phyloP scores from a whole-genome alignment of 495 filamentous ascomycete species.

The Aspergillus funiculosus region DNA sequence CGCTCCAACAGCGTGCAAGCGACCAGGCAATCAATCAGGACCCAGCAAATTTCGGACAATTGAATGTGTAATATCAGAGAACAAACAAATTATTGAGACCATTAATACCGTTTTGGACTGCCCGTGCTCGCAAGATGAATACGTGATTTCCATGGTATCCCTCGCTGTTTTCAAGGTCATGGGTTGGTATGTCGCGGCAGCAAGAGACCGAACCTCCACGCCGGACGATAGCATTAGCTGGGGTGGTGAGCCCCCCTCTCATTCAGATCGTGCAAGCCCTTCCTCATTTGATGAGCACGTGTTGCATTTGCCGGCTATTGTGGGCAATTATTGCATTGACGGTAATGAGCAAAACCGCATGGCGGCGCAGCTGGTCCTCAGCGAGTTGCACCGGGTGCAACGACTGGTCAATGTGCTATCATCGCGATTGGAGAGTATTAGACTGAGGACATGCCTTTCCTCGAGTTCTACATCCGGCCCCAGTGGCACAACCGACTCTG shows the following conservation, averaged over 20 bases:
- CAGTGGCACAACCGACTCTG: background rate
- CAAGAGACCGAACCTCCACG: background rate
- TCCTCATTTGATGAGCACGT: slow-evolving; percentile 3
- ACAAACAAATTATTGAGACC: slow-evolving; percentile 20
- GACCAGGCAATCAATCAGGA: background rate
- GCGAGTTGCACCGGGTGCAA: slow-evolving; percentile 37
- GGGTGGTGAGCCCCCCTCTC: background rate
- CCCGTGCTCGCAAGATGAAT: slow-evolving; percentile 22
- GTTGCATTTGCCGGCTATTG: background rate
- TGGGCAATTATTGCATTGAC: slow-evolving; percentile 17
- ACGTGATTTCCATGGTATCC: slow-evolving; percentile 23
- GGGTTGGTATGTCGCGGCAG: slow-evolving; percentile 23
- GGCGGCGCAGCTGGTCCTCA: slow-evolving; percentile 32
- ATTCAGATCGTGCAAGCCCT: background rate
- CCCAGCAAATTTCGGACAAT: slow-evolving; percentile 5
- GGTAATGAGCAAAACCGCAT: slow-evolving; percentile 23
- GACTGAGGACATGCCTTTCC: background rate
- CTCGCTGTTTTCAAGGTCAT: slow-evolving; percentile 27
- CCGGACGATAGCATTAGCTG: background rate
- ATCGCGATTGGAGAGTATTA: background rate
- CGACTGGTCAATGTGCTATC: slow-evolving; percentile 26
- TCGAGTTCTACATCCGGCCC: background rate
- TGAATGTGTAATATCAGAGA: slow-evolving; percentile 20
- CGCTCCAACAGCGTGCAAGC: background rate
- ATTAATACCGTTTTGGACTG: slow-evolving; percentile 23